Percentiles rank a stretch among this genome's conserved stretches.
Conservation (phyloP, 805 yeast genomes). For the Nadsonia fulvescens region DNA sequence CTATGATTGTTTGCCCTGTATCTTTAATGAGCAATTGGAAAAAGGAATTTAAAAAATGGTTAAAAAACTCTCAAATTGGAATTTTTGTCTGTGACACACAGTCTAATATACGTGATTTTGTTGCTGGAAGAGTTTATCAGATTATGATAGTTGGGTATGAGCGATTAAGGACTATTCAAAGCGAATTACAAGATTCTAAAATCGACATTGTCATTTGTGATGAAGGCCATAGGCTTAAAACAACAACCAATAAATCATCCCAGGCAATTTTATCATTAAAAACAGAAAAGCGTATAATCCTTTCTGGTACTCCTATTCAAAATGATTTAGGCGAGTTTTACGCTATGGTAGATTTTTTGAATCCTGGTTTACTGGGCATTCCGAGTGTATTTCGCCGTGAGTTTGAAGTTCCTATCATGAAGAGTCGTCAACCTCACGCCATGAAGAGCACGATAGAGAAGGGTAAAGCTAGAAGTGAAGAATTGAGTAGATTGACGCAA, state of each 20-base stretch:
- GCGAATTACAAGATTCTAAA: slow-evolving; percentile 15
- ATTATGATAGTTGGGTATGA: slow-evolving; percentile 82
- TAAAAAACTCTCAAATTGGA: slow-evolving; percentile 44
- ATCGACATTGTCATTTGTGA: slow-evolving; percentile 75
- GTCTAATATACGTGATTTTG: slow-evolving; percentile 42
- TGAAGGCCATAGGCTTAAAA: slow-evolving; percentile 87
- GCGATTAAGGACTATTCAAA: slow-evolving; percentile 38
- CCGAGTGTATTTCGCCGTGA: slow-evolving; percentile 27
- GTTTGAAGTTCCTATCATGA: slow-evolving; percentile 51
- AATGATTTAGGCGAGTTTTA: slow-evolving; percentile 76
- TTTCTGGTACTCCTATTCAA: slow-evolving; percentile 89
- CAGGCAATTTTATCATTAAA: slow-evolving; percentile 40
- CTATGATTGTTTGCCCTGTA: slow-evolving; percentile 79
- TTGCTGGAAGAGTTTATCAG: slow-evolving; percentile 55
- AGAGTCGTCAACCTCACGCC: slow-evolving; percentile 48
- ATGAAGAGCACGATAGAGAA: slow-evolving; percentile 28
- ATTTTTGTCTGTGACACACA: slow-evolving; percentile 40
- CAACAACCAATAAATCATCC: slow-evolving; percentile 50
- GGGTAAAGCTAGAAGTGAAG: slow-evolving; percentile 49
- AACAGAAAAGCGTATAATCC: slow-evolving; percentile 37
- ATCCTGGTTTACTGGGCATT: slow-evolving; percentile 65
- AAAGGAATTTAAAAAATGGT: slow-evolving; percentile 78
- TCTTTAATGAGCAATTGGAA: slow-evolving; percentile 80
- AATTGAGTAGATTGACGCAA: slow-evolving; percentile 44
- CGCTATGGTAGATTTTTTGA: slow-evolving; percentile 63